Percentiles rank a stretch among this genome's conserved stretches.
Evolutionary conservation across 371 early-diverging fungal genomes (phyloP).

Genomic region (Rhizopus arrhizus): DNA sequence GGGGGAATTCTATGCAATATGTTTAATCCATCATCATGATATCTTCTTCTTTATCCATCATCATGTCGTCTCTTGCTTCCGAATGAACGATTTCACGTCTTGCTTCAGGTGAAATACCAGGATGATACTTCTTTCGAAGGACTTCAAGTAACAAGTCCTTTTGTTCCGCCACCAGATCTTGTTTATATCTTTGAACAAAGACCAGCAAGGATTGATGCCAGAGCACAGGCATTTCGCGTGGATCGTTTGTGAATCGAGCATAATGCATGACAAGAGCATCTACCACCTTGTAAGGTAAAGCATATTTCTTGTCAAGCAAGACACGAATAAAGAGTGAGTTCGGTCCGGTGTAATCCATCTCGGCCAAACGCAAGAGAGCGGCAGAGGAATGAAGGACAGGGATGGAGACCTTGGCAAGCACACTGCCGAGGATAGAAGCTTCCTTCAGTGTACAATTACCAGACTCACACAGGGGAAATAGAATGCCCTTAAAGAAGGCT

Average conservation of each 20-base stretch:
- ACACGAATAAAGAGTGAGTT: conserved; percentile 93
- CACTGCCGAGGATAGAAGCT: conserved; percentile 94
- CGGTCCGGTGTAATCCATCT: conserved; percentile 97
- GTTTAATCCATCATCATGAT: conserved; percentile 32
- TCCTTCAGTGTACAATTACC: conserved; percentile 95
- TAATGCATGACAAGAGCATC: conserved; percentile 95
- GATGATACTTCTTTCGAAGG: conserved; percentile 76
- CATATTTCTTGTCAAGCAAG: conserved; percentile 97
- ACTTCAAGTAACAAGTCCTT: conserved; percentile 88
- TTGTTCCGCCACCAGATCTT: conserved; percentile 92
- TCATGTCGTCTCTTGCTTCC: conserved; percentile 66
- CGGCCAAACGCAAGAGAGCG: conserved; percentile 89
- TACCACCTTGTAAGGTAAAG: conserved; percentile 94
- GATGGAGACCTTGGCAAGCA: conserved; percentile 89
- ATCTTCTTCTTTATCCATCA: conserved; percentile 35
- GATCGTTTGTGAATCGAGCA: conserved; percentile 81
- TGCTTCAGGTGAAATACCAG: conserved; percentile 88
- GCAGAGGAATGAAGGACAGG: conserved; percentile 96
- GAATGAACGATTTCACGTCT: conserved; percentile 81
- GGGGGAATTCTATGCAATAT: conserved; percentile 3
- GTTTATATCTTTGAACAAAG: conserved; percentile 96
- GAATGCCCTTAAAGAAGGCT: conserved; percentile 96
- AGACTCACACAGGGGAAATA: conserved; percentile 94
- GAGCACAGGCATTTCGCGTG: conserved; percentile 89
- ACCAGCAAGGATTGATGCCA: conserved; percentile 97